Evolutionary conservation across 768 basidiomycete genomes (phyloP), one percentile per base, ranked within the genome.

Genomic region (Mycena indigotica): DNA sequence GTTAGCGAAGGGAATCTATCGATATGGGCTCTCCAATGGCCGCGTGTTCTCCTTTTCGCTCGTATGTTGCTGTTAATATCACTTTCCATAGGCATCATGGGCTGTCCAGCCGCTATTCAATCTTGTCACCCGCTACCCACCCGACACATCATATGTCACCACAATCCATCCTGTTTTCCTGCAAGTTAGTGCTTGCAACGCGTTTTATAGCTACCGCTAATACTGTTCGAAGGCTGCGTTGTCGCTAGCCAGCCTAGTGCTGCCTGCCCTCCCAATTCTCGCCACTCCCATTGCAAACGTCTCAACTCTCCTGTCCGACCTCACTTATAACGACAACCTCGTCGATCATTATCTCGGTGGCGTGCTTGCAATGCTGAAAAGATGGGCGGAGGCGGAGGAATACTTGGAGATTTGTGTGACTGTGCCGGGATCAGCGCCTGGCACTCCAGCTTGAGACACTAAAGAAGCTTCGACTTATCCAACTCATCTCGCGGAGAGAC

Each of bases 271-370:
- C 13, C 84, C 84, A 1, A 65, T 93, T 17, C 82, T 94, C 12
- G 49, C 67, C 12, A 67, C 75, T n/a, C 85, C 88, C 17, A 87
- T 93, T 61, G 84, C 84, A 13, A 77, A 82, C 40, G 80, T 94
- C 55, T 86, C 88, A 68, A 78, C 74, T 2, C 60, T 68, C 0
- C 69, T 82, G n/a, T 84, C 83, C 2, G 89, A 92, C 58, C 73
- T 95, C 53, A 72, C 70, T 28, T 93, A 92, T 73, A 85, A 82
- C 61, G 93, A 95, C 70, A 88, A 88, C 65, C 78, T 96, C 23
- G 72, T 82, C n/a, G 94, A 94, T 68, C 91, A 95, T 75, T 93
- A 94, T 69, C 75, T 84, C 2, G 92, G 88, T 3, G 93, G 91
- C 1, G 75, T 90, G n/a, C 77, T 88, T 1, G 81, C 82, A 0